Percentiles rank a stretch among this genome's conserved stretches.
phyloP scores from a whole-genome alignment of 2,329 filamentous ascomycete species.

The Stagonosporopsis rhizophila region DNA sequence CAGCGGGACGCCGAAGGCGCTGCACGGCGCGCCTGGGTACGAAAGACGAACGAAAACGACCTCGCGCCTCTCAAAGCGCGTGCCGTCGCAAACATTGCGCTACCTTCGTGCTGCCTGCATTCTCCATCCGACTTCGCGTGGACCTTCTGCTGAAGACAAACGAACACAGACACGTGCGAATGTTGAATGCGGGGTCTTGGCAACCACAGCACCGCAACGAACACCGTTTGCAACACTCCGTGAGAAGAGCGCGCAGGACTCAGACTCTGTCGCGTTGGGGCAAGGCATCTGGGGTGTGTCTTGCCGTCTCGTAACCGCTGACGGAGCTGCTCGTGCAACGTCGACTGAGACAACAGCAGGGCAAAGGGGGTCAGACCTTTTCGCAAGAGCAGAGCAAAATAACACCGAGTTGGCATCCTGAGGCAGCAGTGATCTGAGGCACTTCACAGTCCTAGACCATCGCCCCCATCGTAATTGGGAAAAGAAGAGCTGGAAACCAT shows the following conservation, averaged over 20 bases:
- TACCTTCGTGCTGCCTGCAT: background rate
- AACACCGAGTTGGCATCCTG: background rate
- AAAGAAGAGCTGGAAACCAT: background rate
- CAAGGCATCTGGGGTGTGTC: background rate
- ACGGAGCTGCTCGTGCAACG: conserved; percentile 5
- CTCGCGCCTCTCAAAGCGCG: background rate
- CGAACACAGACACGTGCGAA: background rate
- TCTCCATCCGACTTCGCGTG: no score
- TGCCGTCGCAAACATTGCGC: background rate
- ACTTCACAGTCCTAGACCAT: background rate
- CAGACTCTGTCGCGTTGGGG: background rate
- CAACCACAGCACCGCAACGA: conserved; percentile 1
- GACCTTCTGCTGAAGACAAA: background rate
- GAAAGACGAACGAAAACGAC: background rate
- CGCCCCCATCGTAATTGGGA: background rate
- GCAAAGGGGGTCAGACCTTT: background rate
- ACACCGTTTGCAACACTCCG: background rate
- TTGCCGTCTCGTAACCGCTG: conserved; percentile 1
- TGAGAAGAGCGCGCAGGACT: background rate
- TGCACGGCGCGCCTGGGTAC: conserved; percentile 2
- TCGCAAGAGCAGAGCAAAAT: background rate
- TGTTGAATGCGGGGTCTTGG: conserved; percentile 2
- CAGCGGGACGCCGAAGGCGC: conserved; percentile 12
- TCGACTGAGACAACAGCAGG: conserved; percentile 1
- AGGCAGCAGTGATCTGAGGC: background rate